A percentile compares a stretch with the other conserved stretches of the same genome.
These are phyloP conservation scores for Ophiocordyceps camponoti-floridani DNA, from an alignment of 2,329 filamentous ascomycete species.

Conservation along the genomic window DNA sequence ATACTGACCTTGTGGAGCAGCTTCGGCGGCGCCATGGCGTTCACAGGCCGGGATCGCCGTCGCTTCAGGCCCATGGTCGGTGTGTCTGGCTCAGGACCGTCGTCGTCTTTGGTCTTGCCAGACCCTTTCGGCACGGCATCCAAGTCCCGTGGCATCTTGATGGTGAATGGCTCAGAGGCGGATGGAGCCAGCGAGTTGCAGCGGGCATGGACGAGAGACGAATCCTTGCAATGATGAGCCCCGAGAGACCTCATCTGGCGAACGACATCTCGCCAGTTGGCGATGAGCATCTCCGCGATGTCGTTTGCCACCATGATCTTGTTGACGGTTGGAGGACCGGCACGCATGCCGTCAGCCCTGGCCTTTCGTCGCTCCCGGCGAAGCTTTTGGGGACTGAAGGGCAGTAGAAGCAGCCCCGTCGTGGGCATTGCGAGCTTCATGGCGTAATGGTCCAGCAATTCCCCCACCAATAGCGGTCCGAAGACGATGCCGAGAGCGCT, in stretches of 20 bases:
- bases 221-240: conserved; percentile 8
- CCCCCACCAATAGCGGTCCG: conserved; percentile 43
- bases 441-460: conserved; percentile 33
- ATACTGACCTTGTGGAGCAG: conserved; percentile 8
- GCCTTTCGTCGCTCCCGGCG: conserved; percentile 9
- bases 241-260: conserved; percentile 35
- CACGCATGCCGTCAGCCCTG: conserved; percentile 2
- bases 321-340: conserved; percentile 22
- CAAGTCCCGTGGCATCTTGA: conserved; percentile 4
- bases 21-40: conserved; percentile 7
- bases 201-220: conserved; percentile 4
- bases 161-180: conserved; percentile 19
- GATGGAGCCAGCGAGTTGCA: conserved; percentile 16
- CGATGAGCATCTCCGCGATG: conserved; percentile 47
- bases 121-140: conserved; percentile 2
- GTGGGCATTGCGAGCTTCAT: conserved; percentile 24
- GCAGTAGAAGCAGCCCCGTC: conserved; percentile 23
- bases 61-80: conserved; percentile 10
- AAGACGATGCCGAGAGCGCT: conserved; percentile 44
- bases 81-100: conserved; percentile 19
- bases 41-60: conserved; percentile 7
- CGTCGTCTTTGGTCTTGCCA: conserved; percentile 6
- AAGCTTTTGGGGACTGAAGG: conserved; percentile 23
- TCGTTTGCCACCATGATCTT: conserved; percentile 39
- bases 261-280: conserved; percentile 46